Percentiles rank a stretch among this genome's conserved stretches.
Evolutionary conservation across 1,284 basidiomycete genomes (phyloP).

Genomic region (Puccinia coronata): DNA sequence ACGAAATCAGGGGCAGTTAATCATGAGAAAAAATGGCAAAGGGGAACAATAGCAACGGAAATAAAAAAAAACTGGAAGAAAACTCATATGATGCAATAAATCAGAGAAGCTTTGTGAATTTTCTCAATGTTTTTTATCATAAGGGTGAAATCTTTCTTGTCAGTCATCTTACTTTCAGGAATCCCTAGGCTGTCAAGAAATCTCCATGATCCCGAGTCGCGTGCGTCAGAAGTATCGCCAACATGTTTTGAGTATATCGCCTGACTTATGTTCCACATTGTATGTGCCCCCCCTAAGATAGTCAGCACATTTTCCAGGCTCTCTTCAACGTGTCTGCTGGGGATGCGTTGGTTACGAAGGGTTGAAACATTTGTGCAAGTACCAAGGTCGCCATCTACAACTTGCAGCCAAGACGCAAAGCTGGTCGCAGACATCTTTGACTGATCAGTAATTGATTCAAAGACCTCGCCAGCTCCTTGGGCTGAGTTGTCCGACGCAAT

Average conservation of each 20-base stretch:
- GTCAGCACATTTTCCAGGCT: background rate
- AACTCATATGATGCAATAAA: background rate
- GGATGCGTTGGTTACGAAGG: background rate
- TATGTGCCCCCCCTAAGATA: background rate
- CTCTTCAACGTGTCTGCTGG: background rate
- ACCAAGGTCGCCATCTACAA: background rate
- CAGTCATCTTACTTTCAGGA: background rate
- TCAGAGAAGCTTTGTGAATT: background rate
- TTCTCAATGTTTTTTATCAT: background rate
- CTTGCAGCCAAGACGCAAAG: background rate
- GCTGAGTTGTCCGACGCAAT: background rate
- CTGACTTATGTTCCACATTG: background rate
- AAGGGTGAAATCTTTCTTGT: constrained; percentile 1
- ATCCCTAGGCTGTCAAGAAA: background rate
- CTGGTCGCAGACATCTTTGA: background rate
- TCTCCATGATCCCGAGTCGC: background rate
- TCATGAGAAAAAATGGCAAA: background rate
- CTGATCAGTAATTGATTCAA: background rate
- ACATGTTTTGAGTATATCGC: background rate
- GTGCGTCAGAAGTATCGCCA: background rate
- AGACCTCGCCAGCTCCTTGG: background rate
- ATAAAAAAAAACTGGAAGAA: background rate
- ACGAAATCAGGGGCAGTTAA: background rate
- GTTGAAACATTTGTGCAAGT: background rate
- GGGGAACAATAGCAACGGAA: background rate